Evolutionary conservation across 768 basidiomycete species (phyloP), one percentile per base, ranked within the genome.

Genomic region (Suillus discolor): DNA sequence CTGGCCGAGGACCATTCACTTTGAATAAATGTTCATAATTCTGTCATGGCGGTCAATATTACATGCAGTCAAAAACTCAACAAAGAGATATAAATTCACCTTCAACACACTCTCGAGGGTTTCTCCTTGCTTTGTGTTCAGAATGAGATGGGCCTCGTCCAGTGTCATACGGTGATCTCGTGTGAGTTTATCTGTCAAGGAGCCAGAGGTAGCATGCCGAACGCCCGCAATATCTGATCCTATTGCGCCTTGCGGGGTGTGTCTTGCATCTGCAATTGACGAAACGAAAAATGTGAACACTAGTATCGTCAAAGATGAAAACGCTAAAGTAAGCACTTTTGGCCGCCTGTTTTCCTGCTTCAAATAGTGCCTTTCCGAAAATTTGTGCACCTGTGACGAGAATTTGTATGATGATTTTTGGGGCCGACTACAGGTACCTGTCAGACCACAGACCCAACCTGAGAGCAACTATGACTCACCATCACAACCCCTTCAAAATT

Each of bases 1-100:
- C 76, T 51, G 88, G 82, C n/a, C 86, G 82, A 13, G 90, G 90
- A 28, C 89, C 83, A 76, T 99, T 99, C 55, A 89, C 89, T 78
- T 92, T 90, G 84, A 98, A 97, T 62, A 99, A 81, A 72, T 92
- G 91, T 67, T 99, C 94, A 72, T 97, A 98, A 72, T 91, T 88
- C 97, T 99, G 74, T 13, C 49, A 34, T 38, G 5, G 57, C n/a
- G 20, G 61, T 64, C 28, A 41, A 38, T 47, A 23, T 28, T 28
- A 66, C 31, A 20, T 60, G 23, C 25, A 68, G 61, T 60, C 12
- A 31, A 20, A 39, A 59, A 39, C 12, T 31, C 20, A 25, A 39
- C 57, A 69, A 38, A 44, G 38, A 38, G 16, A 45, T 20, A 15
- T 36, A 39, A 36, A 75, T 81, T 71, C 73, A 92, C 96, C 84